Evolutionary conservation across 805 yeast genomes (phyloP).

Genomic region (Pichia nakasei): DNA sequence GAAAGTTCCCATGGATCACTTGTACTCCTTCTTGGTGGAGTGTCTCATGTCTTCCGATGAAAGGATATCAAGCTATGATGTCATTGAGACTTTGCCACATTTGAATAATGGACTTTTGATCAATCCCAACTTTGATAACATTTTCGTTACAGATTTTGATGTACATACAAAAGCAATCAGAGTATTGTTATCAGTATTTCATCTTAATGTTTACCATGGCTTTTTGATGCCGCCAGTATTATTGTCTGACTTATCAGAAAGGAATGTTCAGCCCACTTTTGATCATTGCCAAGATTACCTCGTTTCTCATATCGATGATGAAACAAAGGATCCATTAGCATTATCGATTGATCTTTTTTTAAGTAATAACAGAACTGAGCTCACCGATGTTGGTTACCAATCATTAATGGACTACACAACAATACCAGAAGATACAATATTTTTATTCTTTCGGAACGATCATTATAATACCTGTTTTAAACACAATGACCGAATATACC

Average conservation of each 20-base stretch:
- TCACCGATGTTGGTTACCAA: slow-evolving; percentile 59
- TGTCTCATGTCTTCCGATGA: background rate
- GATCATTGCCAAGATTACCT: slow-evolving; percentile 25
- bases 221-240: slow-evolving; percentile 30
- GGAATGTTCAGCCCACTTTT: slow-evolving; percentile 10
- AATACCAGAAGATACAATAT: slow-evolving; percentile 32
- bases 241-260: background rate
- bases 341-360: slow-evolving; percentile 31
- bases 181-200: slow-evolving; percentile 17
- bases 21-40: background rate
- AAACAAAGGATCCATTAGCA: slow-evolving; percentile 2
- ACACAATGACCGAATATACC: slow-evolving; percentile 41
- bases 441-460: slow-evolving; percentile 80
- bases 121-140: slow-evolving; percentile 55
- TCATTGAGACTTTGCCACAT: slow-evolving; percentile 5
- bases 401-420: slow-evolving; percentile 26
- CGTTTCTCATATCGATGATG: slow-evolving; percentile 14
- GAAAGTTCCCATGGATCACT: background rate
- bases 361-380: slow-evolving; percentile 59
- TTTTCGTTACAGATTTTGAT: slow-evolving; percentile 16
- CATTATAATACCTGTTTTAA: slow-evolving; percentile 62
- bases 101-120: slow-evolving; percentile 59
- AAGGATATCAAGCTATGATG: background rate
- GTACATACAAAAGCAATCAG: slow-evolving; percentile 14
- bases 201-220: slow-evolving; percentile 58